Conservation (phyloP, 371 early-diverging fungal genomes). For the Chytridium lagenaria region DNA sequence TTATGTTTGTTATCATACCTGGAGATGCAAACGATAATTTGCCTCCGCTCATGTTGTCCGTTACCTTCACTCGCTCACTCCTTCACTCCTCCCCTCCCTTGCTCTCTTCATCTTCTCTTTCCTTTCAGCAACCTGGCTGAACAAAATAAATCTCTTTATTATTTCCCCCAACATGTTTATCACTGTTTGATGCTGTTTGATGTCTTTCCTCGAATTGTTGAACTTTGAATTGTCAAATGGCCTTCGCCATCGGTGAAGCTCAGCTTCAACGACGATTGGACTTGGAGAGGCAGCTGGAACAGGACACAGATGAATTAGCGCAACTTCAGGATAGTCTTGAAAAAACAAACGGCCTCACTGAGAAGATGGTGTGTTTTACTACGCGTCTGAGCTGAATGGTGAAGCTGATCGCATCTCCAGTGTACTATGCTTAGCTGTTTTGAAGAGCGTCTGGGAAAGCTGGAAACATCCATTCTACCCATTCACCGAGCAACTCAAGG, state of each 20-base stretch:
- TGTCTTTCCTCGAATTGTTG: too few species aligned
- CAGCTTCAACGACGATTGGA: conserved; percentile 34
- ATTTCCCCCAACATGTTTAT: too few species aligned
- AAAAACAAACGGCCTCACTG: conserved; percentile 42
- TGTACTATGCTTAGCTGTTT: conserved; percentile 75
- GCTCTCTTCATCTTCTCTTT: too few species aligned
- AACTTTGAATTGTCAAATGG: neutral
- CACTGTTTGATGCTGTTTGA: too few species aligned
- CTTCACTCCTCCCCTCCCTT: too few species aligned
- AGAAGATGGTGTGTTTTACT: conserved; percentile 47
- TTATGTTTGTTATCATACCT: neutral
- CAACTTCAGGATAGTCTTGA: conserved; percentile 45
- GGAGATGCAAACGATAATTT: too few species aligned
- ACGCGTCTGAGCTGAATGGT: neutral
- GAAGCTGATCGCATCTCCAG: conserved; percentile 18
- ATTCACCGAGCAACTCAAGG: conserved; percentile 87
- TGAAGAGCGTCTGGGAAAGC: conserved; percentile 77
- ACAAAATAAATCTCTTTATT: too few species aligned
- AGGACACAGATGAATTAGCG: conserved; percentile 49
- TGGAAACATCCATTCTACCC: conserved; percentile 83
- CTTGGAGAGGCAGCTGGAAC: conserved; percentile 47
- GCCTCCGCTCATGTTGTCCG: too few species aligned
- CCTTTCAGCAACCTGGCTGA: too few species aligned
- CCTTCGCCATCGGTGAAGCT: neutral
- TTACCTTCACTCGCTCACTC: too few species aligned